phyloP scores from a whole-genome alignment of 768 basidiomycete species.

The Xerocomus potaroensis region DNA sequence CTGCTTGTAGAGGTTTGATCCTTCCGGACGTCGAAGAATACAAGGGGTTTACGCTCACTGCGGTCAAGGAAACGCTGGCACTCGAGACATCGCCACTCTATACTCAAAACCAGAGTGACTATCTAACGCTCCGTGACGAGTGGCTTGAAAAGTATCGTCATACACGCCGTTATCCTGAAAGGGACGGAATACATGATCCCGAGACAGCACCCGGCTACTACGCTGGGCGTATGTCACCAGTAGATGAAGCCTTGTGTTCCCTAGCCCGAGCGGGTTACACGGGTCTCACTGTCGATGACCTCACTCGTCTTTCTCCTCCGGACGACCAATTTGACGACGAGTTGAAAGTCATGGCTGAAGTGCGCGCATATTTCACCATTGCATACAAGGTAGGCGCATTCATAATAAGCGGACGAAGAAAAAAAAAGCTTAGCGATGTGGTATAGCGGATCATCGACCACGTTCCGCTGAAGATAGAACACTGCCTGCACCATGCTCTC shows the following conservation, averaged over 20 bases:
- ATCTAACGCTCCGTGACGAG: slow-evolving; percentile 9
- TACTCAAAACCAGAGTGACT: slow-evolving; percentile 34
- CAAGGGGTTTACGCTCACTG: slow-evolving; percentile 17
- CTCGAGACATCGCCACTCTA: slow-evolving; percentile 39
- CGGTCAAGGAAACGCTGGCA: slow-evolving; percentile 32
- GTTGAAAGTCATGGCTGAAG: slow-evolving; percentile 48
- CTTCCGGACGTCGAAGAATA: slow-evolving; percentile 26
- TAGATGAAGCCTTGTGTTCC: slow-evolving; percentile 19
- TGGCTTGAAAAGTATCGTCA: slow-evolving; percentile 27
- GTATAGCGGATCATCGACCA: slow-evolving; percentile 52
- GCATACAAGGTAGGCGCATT: slow-evolving; percentile 44
- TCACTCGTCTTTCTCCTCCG: slow-evolving; percentile 23
- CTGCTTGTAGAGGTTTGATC: slow-evolving; percentile 25
- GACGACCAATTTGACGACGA: slow-evolving; percentile 38
- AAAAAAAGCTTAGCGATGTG: no score
- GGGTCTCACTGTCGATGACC: slow-evolving; percentile 18
- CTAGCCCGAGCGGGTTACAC: slow-evolving; percentile 32
- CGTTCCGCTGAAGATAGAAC: slow-evolving; percentile 48
- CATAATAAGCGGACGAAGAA: no score
- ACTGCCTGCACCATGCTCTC: slow-evolving; percentile 39
- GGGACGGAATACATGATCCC: slow-evolving; percentile 2
- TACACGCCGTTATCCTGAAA: slow-evolving; percentile 1
- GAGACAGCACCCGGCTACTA: background rate
- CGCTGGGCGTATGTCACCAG: background rate
- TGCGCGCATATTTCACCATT: slow-evolving; percentile 53